Evolutionary conservation across 2,329 filamentous ascomycete genomes (phyloP), one percentile per base, ranked within the genome.

Genomic region (Penicillium olsonii): DNA sequence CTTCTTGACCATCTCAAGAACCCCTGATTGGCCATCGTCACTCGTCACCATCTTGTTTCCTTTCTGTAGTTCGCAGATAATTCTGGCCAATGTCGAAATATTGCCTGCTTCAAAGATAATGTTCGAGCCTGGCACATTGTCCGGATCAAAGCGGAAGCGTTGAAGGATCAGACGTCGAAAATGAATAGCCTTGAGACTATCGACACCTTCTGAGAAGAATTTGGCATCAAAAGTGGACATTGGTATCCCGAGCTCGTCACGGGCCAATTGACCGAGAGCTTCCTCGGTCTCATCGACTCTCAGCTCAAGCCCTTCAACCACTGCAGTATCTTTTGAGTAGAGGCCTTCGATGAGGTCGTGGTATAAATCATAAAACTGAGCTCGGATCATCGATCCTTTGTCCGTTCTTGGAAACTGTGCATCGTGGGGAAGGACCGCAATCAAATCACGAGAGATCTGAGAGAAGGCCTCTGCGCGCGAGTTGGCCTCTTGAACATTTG

Each of bases 301-400:
- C 8, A 71, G 63, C 10, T 62, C 56, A n/a, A 76, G 67, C 1
- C 68, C 42, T 0, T 60, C 64, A 9, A 37, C 15, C 0, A 38
- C 61, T 31, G 19, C 56, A 43, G 54, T 60, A 45, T 53, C 64
- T 14, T 42, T 46, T 1, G 42, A 12, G 26, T 68, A 66, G n/a
- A 70, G 48, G 1, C 52, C 29, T 15, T 69, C 74, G 18, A 82
- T 82, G 5, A 74, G 62, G 0, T 65, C 56, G 0, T 62, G 66
- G 48, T 79, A 81, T 2, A 65, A 59, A 12, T 66, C 62, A 58
- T 81, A 80, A 6, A 78, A 74, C 7, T 75, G 73, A 5, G 72
- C 70, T 4, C 80, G 73, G 24, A 82, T 82, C 48, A 80, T 70
- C 0, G 74, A 80, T 1, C 77, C 76, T 57, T 83, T 83, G 45